A percentile compares a stretch with the other conserved stretches of the same genome.
Conservation (phyloP, 2,329 filamentous ascomycete species). For the Rutstroemia sp. region DNA sequence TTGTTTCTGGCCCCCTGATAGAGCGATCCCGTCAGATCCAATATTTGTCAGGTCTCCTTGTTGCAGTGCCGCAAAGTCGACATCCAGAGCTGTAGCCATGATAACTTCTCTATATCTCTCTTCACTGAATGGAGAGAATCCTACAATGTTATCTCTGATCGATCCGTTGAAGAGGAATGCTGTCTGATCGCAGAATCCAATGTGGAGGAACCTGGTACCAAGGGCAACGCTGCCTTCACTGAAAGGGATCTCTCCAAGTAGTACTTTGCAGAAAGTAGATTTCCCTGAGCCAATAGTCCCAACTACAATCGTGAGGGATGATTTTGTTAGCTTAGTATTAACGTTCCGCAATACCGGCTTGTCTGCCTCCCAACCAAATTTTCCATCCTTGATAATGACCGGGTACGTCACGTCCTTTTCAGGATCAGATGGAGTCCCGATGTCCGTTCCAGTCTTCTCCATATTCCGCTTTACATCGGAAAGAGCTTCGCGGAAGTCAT, state of each 20-base stretch:
- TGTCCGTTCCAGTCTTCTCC: slow-evolving; percentile 1
- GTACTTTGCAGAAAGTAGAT: slow-evolving; percentile 29
- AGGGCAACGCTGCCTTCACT: slow-evolving; percentile 20
- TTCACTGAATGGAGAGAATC: slow-evolving; percentile 20
- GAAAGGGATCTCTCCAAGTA: slow-evolving; percentile 31
- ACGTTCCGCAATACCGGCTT: slow-evolving; percentile 17
- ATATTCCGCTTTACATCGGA: slow-evolving; percentile 4
- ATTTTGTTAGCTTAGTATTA: slow-evolving; percentile 12
- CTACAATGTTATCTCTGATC: slow-evolving; percentile 34
- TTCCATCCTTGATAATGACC: slow-evolving; percentile 17
- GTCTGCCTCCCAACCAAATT: slow-evolving; percentile 25
- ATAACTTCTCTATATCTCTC: slow-evolving; percentile 23
- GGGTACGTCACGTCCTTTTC: not conserved
- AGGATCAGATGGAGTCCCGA: not conserved
- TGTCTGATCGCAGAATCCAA: slow-evolving; percentile 37
- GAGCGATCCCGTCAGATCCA: slow-evolving; percentile 14
- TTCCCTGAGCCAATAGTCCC: slow-evolving; percentile 30
- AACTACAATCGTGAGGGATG: slow-evolving; percentile 23
- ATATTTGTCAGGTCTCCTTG: slow-evolving; percentile 19
- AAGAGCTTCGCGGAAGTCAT: slow-evolving; percentile 13
- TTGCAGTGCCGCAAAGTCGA: slow-evolving; percentile 19
- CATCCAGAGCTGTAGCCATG: slow-evolving; percentile 15
- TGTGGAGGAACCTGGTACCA: slow-evolving; percentile 10
- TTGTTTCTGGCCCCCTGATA: slow-evolving; percentile 14
- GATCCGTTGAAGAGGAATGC: slow-evolving; percentile 37